Evolutionary conservation across 2,329 filamentous ascomycete species (phyloP).

Genomic region (Chalaropsis thielavioides): DNA sequence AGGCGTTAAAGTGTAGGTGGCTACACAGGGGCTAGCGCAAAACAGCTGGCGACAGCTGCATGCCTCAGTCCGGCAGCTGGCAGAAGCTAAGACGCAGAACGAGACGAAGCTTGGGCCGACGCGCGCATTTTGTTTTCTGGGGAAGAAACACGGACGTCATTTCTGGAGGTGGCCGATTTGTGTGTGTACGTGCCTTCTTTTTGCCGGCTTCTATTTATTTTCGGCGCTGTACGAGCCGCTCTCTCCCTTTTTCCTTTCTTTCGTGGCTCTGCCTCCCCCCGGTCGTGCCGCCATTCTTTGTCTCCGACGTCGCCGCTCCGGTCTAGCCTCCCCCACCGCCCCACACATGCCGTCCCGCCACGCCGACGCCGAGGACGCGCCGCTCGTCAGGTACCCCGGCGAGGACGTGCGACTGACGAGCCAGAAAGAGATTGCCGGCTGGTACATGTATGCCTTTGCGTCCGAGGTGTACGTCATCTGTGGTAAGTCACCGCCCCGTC

Average conservation of each 20-base stretch:
- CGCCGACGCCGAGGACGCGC: slow-evolving; percentile 1
- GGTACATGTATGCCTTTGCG: slow-evolving; percentile 94
- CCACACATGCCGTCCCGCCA: background rate
- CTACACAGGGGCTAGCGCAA: background rate
- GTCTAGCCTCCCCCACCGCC: background rate
- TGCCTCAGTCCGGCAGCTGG: background rate
- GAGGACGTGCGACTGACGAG: slow-evolving; percentile 86
- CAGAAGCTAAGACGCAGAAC: background rate
- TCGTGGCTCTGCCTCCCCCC: no score
- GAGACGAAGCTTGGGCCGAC: background rate
- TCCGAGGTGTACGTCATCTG: slow-evolving; percentile 95
- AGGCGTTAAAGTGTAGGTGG: background rate
- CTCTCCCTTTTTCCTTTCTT: no score
- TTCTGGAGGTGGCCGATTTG: no score
- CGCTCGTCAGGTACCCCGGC: slow-evolving; percentile 48
- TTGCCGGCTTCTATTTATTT: background rate
- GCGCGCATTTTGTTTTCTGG: background rate
- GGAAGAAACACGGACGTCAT: background rate
- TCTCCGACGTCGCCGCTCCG: background rate
- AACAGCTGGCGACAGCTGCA: background rate
- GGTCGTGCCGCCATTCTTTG: no score
- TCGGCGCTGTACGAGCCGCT: no score
- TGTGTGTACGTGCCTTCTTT: no score
- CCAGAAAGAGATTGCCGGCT: slow-evolving; percentile 72
- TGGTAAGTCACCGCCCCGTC: slow-evolving; percentile 35